phyloP scores from a whole-genome alignment of 108 stramenopile genomes.

The Cyclostephanos tholiformis region DNA sequence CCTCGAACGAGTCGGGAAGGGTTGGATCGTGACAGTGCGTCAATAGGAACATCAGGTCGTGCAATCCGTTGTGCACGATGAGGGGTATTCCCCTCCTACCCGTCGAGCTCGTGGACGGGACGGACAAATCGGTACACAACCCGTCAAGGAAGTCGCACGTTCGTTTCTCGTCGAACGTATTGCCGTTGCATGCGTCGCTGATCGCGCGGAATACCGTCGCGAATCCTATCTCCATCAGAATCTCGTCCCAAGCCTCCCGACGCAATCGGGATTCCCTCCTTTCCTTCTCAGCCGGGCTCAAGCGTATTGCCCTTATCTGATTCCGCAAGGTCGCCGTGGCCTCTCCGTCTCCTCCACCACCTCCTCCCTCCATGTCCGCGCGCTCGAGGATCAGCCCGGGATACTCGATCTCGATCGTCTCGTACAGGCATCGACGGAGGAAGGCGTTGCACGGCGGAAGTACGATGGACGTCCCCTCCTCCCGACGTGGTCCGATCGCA shows the following conservation, averaged over 20 bases:
- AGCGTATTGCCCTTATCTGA: slow-evolving; percentile 71
- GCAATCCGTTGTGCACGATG: slow-evolving; percentile 84
- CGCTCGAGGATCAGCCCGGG: slow-evolving; percentile 68
- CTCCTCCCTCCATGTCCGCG: slow-evolving; percentile 22
- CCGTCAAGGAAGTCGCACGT: slow-evolving; percentile 28
- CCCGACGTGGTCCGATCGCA: not conserved
- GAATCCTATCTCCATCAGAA: slow-evolving; percentile 66
- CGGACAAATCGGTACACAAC: slow-evolving; percentile 10
- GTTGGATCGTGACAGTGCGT: slow-evolving; percentile 69
- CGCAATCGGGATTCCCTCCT: slow-evolving; percentile 52
- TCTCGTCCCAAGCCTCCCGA: slow-evolving; percentile 62
- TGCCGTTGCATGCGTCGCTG: slow-evolving; percentile 66
- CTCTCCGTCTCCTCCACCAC: slow-evolving; percentile 4
- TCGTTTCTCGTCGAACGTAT: slow-evolving; percentile 17
- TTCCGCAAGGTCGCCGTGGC: slow-evolving; percentile 20
- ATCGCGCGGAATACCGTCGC: slow-evolving; percentile 79
- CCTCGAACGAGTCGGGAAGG: slow-evolving; percentile 63
- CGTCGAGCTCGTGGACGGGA: not conserved
- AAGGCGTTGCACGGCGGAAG: slow-evolving; percentile 80
- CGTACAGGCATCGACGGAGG: slow-evolving; percentile 77
- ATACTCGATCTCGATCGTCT: slow-evolving; percentile 78
- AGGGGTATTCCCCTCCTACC: slow-evolving; percentile 62
- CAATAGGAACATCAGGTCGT: slow-evolving; percentile 81
- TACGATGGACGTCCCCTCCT: slow-evolving; percentile 60
- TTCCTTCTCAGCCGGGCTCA: slow-evolving; percentile 58